phyloP scores from a whole-genome alignment of 768 basidiomycete species.

The Leccinum variicolor region DNA sequence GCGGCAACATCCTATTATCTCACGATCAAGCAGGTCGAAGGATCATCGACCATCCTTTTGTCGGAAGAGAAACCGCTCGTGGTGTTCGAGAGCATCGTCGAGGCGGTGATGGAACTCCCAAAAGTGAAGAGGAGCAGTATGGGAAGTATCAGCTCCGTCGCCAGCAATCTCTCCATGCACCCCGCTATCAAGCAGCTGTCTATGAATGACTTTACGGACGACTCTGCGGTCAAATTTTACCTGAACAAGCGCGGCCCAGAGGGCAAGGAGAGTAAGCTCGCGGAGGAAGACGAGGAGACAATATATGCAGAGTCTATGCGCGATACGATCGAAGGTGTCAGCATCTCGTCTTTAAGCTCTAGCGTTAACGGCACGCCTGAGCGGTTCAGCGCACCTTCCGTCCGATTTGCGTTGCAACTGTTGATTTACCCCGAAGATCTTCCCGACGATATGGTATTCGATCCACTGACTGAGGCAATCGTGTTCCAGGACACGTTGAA shows the following conservation, averaged over 20 bases:
- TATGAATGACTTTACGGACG: slow-evolving; percentile 98
- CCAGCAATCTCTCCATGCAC: slow-evolving; percentile 89
- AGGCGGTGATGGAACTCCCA: too few species aligned
- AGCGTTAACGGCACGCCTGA: slow-evolving; percentile 56
- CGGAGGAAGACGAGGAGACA: slow-evolving; percentile 42
- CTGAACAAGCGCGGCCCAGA: slow-evolving; percentile 62
- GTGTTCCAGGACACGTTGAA: slow-evolving; percentile 75
- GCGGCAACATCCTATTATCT: slow-evolving; percentile 72
- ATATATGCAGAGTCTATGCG: slow-evolving; percentile 36
- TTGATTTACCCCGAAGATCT: slow-evolving; percentile 87
- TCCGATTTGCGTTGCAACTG: slow-evolving; percentile 82
- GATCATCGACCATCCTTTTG: slow-evolving; percentile 71
- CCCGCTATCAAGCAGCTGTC: slow-evolving; percentile 86
- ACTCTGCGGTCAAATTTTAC: slow-evolving; percentile 94
- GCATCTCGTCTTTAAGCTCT: slow-evolving; percentile 17
- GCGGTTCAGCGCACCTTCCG: slow-evolving; percentile 78
- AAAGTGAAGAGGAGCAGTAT: too few species aligned
- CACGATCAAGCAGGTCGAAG: slow-evolving; percentile 91
- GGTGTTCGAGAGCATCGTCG: slow-evolving; percentile 83
- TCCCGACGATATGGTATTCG: slow-evolving; percentile 94
- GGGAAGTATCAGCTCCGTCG: slow-evolving; percentile 93
- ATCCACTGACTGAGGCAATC: slow-evolving; percentile 88
- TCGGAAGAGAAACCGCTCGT: slow-evolving; percentile 78
- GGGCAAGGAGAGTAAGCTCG: slow-evolving; percentile 43
- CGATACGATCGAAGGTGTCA: slow-evolving; percentile 27